Percentiles rank a stretch among this genome's conserved stretches.
Conservation (phyloP, 2,329 filamentous ascomycete species). For the Arachnopeziza araneosa region DNA sequence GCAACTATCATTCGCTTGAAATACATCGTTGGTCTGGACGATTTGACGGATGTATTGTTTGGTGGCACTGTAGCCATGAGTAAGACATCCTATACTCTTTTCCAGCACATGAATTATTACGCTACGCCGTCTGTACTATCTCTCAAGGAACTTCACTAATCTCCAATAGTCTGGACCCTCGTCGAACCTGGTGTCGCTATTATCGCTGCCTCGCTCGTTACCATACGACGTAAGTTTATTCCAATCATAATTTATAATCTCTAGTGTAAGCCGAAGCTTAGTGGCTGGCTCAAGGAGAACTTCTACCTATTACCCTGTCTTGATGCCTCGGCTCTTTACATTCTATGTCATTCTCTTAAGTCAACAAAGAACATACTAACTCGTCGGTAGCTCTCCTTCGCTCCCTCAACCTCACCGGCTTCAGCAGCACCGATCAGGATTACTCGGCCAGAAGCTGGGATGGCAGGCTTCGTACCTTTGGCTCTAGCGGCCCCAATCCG, state of each 20-base stretch:
- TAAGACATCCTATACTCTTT: not conserved
- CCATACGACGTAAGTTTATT: constrained; percentile 37
- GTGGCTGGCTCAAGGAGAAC: no score
- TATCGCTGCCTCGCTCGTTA: constrained; percentile 47
- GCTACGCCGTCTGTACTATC: not conserved
- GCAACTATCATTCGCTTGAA: constrained; percentile 47
- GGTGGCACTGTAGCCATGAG: not conserved
- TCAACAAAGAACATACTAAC: no score
- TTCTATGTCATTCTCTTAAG: no score
- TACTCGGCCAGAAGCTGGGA: not conserved
- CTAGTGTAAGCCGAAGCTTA: no score
- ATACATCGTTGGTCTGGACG: constrained; percentile 12
- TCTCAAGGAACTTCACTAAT: not conserved
- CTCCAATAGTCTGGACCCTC: constrained; percentile 47
- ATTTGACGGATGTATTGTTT: constrained; percentile 12
- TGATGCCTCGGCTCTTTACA: no score
- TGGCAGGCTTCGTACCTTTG: not conserved
- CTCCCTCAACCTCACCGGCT: constrained; percentile 9
- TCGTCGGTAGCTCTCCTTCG: constrained; percentile 38
- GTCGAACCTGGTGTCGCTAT: constrained; percentile 52
- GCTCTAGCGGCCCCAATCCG: not conserved
- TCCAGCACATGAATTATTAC: not conserved
- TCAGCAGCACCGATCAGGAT: not conserved
- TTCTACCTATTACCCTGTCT: no score
- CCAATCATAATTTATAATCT: no score